A percentile compares a stretch with the other conserved stretches of the same genome.
phyloP scores from a whole-genome alignment of 306 rosid genomes.

The Castanospermum australe region DNA sequence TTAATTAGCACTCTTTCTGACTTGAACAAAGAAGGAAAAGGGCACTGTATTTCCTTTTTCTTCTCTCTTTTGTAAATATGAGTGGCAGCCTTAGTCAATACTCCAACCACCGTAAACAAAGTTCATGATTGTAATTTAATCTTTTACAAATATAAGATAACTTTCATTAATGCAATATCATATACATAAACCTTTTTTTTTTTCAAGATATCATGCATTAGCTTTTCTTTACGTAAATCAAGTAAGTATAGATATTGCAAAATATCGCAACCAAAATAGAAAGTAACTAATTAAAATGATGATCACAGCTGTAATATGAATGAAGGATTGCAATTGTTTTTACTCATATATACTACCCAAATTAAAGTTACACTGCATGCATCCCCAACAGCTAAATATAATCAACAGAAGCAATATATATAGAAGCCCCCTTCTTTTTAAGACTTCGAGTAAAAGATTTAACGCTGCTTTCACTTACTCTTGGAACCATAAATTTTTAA shows the following conservation, averaged over 20 bases:
- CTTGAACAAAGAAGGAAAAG: conserved; percentile 14
- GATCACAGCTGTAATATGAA: too few relatives aligned
- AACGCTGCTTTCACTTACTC: not conserved
- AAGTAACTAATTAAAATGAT: not conserved
- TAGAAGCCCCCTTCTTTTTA: not conserved
- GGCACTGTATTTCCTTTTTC: not conserved
- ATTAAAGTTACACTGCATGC: not conserved
- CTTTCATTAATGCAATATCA: too few relatives aligned
- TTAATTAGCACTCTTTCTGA: conserved; percentile 14
- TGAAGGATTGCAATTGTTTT: not conserved
- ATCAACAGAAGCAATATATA: not conserved
- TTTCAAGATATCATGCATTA: not conserved
- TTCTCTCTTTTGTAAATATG: conserved; percentile 3
- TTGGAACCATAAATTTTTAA: not conserved
- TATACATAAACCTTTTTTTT: not conserved
- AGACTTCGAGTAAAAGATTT: not conserved
- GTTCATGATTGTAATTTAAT: not conserved
- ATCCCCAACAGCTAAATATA: not conserved
- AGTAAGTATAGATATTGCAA: not conserved
- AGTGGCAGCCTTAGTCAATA: conserved; percentile 15
- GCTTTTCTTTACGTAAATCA: not conserved
- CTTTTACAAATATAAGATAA: not conserved
- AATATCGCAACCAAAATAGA: not conserved
- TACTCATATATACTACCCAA: not conserved
- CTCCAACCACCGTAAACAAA: conserved; percentile 14